phyloP scores from a whole-genome alignment of 352 stramenopile genomes.

The Pythium brachiatum region DNA sequence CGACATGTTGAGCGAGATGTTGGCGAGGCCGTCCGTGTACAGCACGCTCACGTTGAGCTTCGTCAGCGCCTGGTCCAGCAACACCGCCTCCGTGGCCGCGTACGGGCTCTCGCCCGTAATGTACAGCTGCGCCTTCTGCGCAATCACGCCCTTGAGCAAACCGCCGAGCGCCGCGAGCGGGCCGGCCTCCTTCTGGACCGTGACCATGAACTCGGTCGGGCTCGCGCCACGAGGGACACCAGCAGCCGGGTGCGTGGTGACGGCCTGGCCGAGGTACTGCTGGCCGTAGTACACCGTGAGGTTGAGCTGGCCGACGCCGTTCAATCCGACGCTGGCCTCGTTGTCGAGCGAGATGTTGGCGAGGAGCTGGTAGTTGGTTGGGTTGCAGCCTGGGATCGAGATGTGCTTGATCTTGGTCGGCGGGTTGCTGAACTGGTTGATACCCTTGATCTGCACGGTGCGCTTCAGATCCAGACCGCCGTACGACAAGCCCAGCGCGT shows the following conservation, averaged over 20 bases:
- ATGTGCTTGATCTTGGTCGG: conserved; percentile 55
- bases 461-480: conserved; percentile 45
- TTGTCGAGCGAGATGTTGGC: conserved; percentile 68
- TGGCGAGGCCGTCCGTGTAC: conserved; percentile 29
- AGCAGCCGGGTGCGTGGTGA: conserved; percentile 18
- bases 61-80: conserved; percentile 19
- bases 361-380: conserved; percentile 43
- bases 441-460: conserved; percentile 37
- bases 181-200: conserved; percentile 21
- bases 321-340: conserved; percentile 41
- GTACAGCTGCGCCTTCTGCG: conserved; percentile 40
- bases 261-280: conserved; percentile 58
- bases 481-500: conserved; percentile 49
- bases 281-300: conserved; percentile 64
- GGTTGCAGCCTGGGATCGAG: conserved; percentile 37
- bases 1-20: conserved; percentile 75
- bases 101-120: conserved; percentile 48
- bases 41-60: conserved; percentile 68
- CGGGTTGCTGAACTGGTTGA: conserved; percentile 58
- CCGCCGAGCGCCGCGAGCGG: conserved; percentile 8
- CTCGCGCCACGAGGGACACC: conserved; percentile 17
- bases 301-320: conserved; percentile 64
- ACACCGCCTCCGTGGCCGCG: conserved; percentile 16
- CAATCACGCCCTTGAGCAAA: conserved; percentile 58
- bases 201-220: conserved; percentile 18